Percentiles rank a stretch among this genome's conserved stretches.
These are phyloP conservation scores for Parietaria judaica DNA, from an alignment of 306 rosid species.

Conservation along the genomic window DNA sequence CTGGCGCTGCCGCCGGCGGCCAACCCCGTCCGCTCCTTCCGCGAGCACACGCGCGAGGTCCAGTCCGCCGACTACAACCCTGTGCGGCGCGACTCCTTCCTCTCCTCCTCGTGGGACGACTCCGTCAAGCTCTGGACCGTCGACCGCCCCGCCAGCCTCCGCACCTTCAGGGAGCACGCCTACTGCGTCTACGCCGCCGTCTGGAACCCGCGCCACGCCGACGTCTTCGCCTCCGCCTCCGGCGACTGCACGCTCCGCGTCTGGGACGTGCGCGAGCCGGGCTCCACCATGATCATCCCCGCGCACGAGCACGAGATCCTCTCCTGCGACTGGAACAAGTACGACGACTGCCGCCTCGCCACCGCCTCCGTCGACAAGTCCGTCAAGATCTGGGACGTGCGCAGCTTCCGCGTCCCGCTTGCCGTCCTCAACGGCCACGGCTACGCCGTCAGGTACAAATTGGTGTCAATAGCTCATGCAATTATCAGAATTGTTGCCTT, in stretches of 20 bases:
- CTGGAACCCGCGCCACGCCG: slow-evolving; percentile 93
- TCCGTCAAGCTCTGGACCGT: slow-evolving; percentile 79
- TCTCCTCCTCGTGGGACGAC: slow-evolving; percentile 92
- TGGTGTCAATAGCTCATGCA: too few relatives aligned
- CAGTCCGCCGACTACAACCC: slow-evolving; percentile 81
- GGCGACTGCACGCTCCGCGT: slow-evolving; percentile 82
- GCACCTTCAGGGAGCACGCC: slow-evolving; percentile 86
- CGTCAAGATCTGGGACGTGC: slow-evolving; percentile 80
- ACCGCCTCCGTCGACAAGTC: slow-evolving; percentile 83
- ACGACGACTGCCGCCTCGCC: slow-evolving; percentile 69
- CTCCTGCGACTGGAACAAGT: slow-evolving; percentile 84
- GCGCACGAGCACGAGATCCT: slow-evolving; percentile 70
- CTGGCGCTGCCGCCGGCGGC: slow-evolving; percentile 56
- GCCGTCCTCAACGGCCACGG: slow-evolving; percentile 73
- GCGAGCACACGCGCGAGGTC: slow-evolving; percentile 84
- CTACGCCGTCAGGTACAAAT: slow-evolving; percentile 37
- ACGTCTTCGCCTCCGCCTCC: slow-evolving; percentile 88
- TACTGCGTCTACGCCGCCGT: slow-evolving; percentile 84
- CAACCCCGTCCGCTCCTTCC: slow-evolving; percentile 86
- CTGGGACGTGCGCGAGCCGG: slow-evolving; percentile 89
- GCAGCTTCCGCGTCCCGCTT: slow-evolving; percentile 49
- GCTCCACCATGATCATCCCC: slow-evolving; percentile 72
- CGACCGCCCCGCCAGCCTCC: slow-evolving; percentile 68
- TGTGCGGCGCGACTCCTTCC: slow-evolving; percentile 85
- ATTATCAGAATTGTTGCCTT: too few relatives aligned